These are phyloP conservation scores for Exophiala alcalophila DNA, from an alignment of 2,329 filamentous ascomycete species.

Conservation along the genomic window DNA sequence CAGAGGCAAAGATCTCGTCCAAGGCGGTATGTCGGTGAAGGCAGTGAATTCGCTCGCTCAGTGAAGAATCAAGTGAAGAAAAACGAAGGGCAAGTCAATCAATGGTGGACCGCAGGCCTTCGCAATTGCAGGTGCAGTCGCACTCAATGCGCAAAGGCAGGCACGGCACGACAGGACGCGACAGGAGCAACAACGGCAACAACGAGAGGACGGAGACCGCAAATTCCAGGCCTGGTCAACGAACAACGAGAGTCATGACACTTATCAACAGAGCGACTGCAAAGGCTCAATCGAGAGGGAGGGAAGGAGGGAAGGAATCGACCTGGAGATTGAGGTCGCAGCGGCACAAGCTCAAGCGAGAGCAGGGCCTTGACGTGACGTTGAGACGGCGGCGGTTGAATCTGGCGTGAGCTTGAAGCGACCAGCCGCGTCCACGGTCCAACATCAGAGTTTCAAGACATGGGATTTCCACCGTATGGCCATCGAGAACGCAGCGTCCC, in stretches of 20 bases:
- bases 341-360: too few species aligned
- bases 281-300: too few species aligned
- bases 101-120: too few species aligned
- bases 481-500: slow-evolving; percentile 2
- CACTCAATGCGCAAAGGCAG: slow-evolving; percentile 5
- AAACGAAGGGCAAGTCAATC: slow-evolving; percentile 7
- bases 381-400: background rate
- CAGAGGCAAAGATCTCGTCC: slow-evolving; percentile 13
- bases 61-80: slow-evolving; percentile 8
- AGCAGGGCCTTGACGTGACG: background rate
- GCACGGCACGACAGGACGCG: slow-evolving; percentile 10
- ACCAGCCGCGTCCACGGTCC: slow-evolving; percentile 2
- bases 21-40: slow-evolving; percentile 8
- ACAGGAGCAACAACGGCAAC: slow-evolving; percentile 5
- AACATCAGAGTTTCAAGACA: background rate
- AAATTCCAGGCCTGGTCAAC: too few species aligned
- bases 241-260: slow-evolving; percentile 11
- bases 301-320: too few species aligned
- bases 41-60: slow-evolving; percentile 3
- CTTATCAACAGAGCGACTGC: slow-evolving; percentile 1
- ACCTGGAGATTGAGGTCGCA: too few species aligned
- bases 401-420: slow-evolving; percentile 1
- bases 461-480: background rate
- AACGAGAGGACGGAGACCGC: slow-evolving; percentile 1
- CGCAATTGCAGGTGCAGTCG: slow-evolving; percentile 9